Evolutionary conservation across 2,329 filamentous ascomycete species (phyloP), one percentile per base, ranked within the genome.

Genomic region (Penicillium sp.): DNA sequence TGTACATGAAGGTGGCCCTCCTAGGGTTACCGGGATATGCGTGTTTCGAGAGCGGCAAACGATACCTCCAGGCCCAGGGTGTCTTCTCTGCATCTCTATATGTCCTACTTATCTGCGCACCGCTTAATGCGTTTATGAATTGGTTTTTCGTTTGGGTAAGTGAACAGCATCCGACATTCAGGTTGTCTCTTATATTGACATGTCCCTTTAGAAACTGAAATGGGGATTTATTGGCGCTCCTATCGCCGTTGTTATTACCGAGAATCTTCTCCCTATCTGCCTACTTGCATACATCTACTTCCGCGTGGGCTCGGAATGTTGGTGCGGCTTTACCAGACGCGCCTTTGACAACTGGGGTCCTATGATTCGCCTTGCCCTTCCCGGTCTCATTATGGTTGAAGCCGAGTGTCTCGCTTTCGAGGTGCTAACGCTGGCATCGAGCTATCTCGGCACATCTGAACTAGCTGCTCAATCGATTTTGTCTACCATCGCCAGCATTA

Each of bases 331-430:
- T 74, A 88, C 87, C n/a, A 81, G 77, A 60, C 85, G 85, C 42
- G 89, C 89, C 0, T 82, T 93, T 55, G 79, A 80, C 37, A 94
- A 94, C 72, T 95, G 91, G 91, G 82, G 83, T 1, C 89, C 89
- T 8, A 96, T 96, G 94, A 86, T 98, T 69, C 87, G 87, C 52
- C 88, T 98, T 40, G 92, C 94, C 0, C 80, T 97, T 13, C 93
- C 94, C 0, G 94, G 94, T 1, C 87, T 98, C 74, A 81, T 97
- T 66, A 97, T 97, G 93, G 90, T 98, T 1, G 88, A 96, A 75
- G 93, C 94, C 5, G 94, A 98, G 75, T 96, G 91, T 79, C 84
- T 97, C 11, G 93, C 93, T 6, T 98, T 98, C 75, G 94, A 98
- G 75, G 87, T 97, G 52, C 82, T 97, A 64, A 97, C 93, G 0